Conservation (phyloP, 768 basidiomycete species). For the Dendrothele bispora region DNA sequence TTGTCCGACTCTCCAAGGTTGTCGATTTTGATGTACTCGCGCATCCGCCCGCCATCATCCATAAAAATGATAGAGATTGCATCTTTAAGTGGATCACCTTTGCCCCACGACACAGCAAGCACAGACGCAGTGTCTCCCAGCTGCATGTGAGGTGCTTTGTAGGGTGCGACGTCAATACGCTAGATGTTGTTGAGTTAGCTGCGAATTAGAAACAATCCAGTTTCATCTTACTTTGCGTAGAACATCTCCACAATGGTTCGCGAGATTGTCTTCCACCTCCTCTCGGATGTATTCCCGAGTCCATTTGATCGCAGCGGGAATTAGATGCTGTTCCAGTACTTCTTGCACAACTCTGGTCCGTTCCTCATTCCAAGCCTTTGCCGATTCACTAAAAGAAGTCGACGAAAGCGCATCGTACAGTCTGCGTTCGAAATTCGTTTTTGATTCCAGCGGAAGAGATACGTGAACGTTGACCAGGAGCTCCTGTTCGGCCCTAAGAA, state of each 20-base stretch:
- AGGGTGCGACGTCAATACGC: slow-evolving; percentile 86
- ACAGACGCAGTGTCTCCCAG: slow-evolving; percentile 76
- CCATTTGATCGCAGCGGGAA: slow-evolving; percentile 88
- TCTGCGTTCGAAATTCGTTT: slow-evolving; percentile 67
- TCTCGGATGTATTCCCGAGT: slow-evolving; percentile 84
- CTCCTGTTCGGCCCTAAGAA: slow-evolving; percentile 88
- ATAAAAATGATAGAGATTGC: slow-evolving; percentile 82
- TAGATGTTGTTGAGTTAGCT: slow-evolving; percentile 29
- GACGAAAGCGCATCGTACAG: slow-evolving; percentile 84
- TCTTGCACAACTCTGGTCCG: slow-evolving; percentile 78
- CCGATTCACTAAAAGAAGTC: slow-evolving; percentile 80
- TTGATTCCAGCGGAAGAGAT: slow-evolving; percentile 59
- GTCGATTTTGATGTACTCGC: slow-evolving; percentile 89
- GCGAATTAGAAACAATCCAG: slow-evolving; percentile 10
- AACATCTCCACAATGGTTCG: slow-evolving; percentile 61
- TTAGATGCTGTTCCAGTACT: slow-evolving; percentile 75
- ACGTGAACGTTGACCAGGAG: slow-evolving; percentile 80
- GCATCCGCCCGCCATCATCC: slow-evolving; percentile 85
- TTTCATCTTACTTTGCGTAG: slow-evolving; percentile 61
- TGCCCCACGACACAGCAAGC: slow-evolving; percentile 91
- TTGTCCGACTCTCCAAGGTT: slow-evolving; percentile 74
- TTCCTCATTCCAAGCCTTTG: slow-evolving; percentile 89
- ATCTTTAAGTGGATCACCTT: slow-evolving; percentile 92
- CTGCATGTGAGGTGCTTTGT: slow-evolving; percentile 57
- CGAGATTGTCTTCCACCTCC: slow-evolving; percentile 85